A percentile compares a stretch with the other conserved stretches of the same genome.
phyloP scores from a whole-genome alignment of 2,329 filamentous ascomycete genomes.

The Cercospora beticola region DNA sequence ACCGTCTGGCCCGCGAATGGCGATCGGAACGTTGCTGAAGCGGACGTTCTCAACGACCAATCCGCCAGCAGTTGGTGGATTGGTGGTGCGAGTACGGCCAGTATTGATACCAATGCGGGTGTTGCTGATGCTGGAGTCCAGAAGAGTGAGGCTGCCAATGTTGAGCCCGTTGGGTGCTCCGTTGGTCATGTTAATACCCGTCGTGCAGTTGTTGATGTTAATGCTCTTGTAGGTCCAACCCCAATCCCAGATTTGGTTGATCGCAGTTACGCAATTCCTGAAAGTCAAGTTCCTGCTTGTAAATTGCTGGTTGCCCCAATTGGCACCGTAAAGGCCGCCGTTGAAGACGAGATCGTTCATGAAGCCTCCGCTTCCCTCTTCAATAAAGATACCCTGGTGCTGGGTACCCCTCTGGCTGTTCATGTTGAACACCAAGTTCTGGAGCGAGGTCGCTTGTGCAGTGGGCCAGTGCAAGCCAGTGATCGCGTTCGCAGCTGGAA shows the following conservation, averaged over 20 bases:
- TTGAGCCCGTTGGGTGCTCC: constrained; percentile 45
- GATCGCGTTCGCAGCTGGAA: constrained; percentile 45
- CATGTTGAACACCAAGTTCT: constrained; percentile 49
- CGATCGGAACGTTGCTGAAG: constrained; percentile 51
- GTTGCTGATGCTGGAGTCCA: constrained; percentile 57
- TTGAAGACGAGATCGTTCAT: constrained; percentile 49
- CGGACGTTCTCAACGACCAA: constrained; percentile 57
- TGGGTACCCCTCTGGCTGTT: constrained; percentile 48
- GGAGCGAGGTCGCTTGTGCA: constrained; percentile 47
- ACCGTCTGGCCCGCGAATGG: constrained; percentile 43
- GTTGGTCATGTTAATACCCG: constrained; percentile 53
- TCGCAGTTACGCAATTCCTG: constrained; percentile 52
- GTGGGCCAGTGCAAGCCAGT: constrained; percentile 50
- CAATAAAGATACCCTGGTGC: constrained; percentile 48
- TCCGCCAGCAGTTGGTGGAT: constrained; percentile 49
- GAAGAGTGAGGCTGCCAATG: constrained; percentile 56
- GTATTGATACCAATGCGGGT: constrained; percentile 54
- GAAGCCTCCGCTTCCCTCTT: constrained; percentile 48
- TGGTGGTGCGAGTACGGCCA: constrained; percentile 44
- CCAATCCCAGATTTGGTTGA: constrained; percentile 61
- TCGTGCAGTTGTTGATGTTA: constrained; percentile 54
- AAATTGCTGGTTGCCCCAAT: constrained; percentile 48
- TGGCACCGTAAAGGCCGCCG: constrained; percentile 44
- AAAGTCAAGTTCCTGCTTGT: constrained; percentile 59
- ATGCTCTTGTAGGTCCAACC: constrained; percentile 49